A percentile compares a stretch with the other conserved stretches of the same genome.
phyloP scores from a whole-genome alignment of 2,329 filamentous ascomycete species.

The Tolypocladium cylindrosporum region DNA sequence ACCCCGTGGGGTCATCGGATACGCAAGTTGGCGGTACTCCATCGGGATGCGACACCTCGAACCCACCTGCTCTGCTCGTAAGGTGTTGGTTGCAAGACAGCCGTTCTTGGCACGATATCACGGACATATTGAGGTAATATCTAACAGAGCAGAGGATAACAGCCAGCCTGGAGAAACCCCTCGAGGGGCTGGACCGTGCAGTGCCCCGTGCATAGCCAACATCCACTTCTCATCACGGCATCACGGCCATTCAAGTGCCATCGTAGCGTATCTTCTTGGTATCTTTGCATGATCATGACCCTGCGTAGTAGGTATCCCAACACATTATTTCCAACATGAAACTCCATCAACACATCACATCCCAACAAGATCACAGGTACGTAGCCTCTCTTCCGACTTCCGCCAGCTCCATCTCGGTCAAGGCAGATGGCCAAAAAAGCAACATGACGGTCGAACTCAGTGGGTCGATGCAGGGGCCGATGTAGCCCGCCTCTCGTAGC shows the following conservation, averaged over 20 bases:
- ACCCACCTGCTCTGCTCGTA: background rate
- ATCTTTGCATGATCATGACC: background rate
- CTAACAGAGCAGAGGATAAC: too few relatives aligned
- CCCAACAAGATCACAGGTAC: background rate
- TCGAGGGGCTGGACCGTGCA: background rate
- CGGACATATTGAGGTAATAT: background rate
- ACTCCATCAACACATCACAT: background rate
- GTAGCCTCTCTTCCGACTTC: background rate
- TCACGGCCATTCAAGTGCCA: background rate
- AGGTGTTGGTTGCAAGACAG: too few relatives aligned
- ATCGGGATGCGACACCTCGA: background rate
- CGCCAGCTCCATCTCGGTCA: background rate
- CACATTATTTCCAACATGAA: background rate
- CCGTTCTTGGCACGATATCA: background rate
- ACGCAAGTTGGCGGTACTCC: background rate
- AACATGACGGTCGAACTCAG: background rate
- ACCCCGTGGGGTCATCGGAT: background rate
- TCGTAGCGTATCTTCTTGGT: background rate
- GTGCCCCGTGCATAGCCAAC: background rate
- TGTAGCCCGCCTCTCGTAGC: constrained; percentile 18
- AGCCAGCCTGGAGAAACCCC: background rate
- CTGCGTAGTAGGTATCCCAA: background rate
- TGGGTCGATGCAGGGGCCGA: constrained; percentile 8
- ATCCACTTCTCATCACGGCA: background rate
- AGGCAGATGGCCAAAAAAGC: background rate